phyloP scores from a whole-genome alignment of 2,329 filamentous ascomycete species.

The Pseudogymnoascus sp. region DNA sequence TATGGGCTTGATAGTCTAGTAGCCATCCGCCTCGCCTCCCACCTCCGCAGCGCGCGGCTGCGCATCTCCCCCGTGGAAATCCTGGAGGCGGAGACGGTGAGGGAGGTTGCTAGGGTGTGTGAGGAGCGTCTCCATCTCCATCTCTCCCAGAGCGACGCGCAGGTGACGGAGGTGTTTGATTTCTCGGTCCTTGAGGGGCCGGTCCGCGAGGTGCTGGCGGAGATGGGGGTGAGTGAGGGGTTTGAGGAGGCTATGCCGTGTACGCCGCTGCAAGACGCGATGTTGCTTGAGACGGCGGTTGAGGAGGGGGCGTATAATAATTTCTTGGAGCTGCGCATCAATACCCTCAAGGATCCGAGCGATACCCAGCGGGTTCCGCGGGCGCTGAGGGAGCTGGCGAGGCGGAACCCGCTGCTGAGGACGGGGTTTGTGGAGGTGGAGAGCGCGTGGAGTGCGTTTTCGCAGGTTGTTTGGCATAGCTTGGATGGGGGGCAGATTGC shows the following conservation, averaged over 20 bases:
- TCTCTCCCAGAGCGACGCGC: too few species aligned
- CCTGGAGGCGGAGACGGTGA: slow-evolving; percentile 45
- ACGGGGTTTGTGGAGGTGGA: slow-evolving; percentile 59
- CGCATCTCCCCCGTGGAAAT: slow-evolving; percentile 51
- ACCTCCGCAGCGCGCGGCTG: slow-evolving; percentile 49
- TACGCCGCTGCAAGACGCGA: slow-evolving; percentile 66
- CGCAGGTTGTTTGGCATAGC: slow-evolving; percentile 55
- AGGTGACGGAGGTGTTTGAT: neutral
- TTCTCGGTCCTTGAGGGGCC: neutral
- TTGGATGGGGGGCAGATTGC: slow-evolving; percentile 37
- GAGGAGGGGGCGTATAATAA: slow-evolving; percentile 65
- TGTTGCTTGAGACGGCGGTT: slow-evolving; percentile 65
- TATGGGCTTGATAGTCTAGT: slow-evolving; percentile 59
- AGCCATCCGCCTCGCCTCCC: slow-evolving; percentile 55
- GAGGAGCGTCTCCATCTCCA: too few species aligned
- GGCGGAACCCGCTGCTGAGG: slow-evolving; percentile 58
- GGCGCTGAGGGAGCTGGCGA: slow-evolving; percentile 42
- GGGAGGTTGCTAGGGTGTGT: slow-evolving; percentile 28
- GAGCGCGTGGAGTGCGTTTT: slow-evolving; percentile 39
- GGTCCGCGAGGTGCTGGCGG: neutral
- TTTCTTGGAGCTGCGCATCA: slow-evolving; percentile 49
- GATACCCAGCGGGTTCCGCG: slow-evolving; percentile 33
- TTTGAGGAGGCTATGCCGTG: slow-evolving; percentile 47
- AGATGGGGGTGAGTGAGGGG: slow-evolving; percentile 15
- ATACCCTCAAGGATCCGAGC: too few species aligned